Conservation (phyloP, 805 yeast genomes). For the Metschnikowia cerradonensis region DNA sequence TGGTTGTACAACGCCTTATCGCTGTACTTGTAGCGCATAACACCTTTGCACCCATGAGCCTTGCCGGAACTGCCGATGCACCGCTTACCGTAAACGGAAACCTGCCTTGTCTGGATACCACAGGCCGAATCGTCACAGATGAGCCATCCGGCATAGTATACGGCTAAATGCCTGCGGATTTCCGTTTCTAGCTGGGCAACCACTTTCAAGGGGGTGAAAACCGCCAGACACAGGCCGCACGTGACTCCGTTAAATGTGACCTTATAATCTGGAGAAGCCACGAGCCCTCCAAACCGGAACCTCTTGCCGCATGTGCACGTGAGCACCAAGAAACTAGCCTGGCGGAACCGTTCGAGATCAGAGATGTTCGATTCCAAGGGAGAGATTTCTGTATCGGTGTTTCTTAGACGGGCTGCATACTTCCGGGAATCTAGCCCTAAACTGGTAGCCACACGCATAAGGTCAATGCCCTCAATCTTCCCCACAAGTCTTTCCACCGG, state of each 20-base stretch:
- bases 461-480: conserved; percentile 81
- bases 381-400: conserved; percentile 46
- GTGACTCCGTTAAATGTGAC: conserved; percentile 66
- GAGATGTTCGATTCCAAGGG: conserved; percentile 80
- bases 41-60: conserved; percentile 70
- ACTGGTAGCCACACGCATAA: conserved; percentile 67
- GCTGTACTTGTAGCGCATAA: conserved; percentile 69
- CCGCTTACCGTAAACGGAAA: conserved; percentile 84
- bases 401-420: conserved; percentile 45
- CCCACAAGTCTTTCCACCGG: conserved; percentile 87
- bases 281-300: conserved; percentile 74
- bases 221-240: conserved; percentile 58
- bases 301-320: conserved; percentile 57
- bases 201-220: conserved; percentile 50
- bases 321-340: conserved; percentile 51
- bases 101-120: conserved; percentile 73
- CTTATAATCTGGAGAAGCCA: conserved; percentile 55
- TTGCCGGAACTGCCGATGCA: conserved; percentile 67
- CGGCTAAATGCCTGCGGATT: conserved; percentile 63
- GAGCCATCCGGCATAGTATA: conserved; percentile 84
- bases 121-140: conserved; percentile 83
- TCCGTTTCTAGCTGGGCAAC: conserved; percentile 72
- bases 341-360: conserved; percentile 78
- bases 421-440: conserved; percentile 74
- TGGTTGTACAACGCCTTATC: conserved; percentile 86